Conservation (phyloP, 371 early-diverging fungal species). For the Actinomucor elegans region DNA sequence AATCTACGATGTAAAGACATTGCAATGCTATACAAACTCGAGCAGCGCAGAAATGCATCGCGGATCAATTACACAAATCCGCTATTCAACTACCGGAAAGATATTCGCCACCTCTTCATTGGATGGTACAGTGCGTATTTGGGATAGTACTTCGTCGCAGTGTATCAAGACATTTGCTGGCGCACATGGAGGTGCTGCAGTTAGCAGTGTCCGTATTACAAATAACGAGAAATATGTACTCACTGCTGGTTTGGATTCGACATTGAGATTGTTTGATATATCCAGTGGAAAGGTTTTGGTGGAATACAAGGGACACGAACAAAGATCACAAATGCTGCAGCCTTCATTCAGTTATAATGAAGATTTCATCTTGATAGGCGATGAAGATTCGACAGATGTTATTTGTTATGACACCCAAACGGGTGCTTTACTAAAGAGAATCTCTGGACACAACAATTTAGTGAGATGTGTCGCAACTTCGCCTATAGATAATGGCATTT, state of each 20-base stretch:
- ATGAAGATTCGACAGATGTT: slow-evolving; percentile 66
- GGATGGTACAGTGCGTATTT: slow-evolving; percentile 88
- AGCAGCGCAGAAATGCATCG: slow-evolving; percentile 56
- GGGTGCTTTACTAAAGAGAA: slow-evolving; percentile 49
- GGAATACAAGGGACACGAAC: slow-evolving; percentile 71
- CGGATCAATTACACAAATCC: slow-evolving; percentile 71
- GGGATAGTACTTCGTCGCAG: slow-evolving; percentile 80
- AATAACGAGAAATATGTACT: slow-evolving; percentile 75
- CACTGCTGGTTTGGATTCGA: slow-evolving; percentile 78
- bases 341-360: slow-evolving; percentile 77
- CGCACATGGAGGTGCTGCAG: slow-evolving; percentile 80
- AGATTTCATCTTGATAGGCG: slow-evolving; percentile 73
- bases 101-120: slow-evolving; percentile 73
- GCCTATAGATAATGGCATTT: slow-evolving; percentile 45
- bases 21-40: slow-evolving; percentile 72
- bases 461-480: slow-evolving; percentile 48
- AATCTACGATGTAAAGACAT: slow-evolving; percentile 82
- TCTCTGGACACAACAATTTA: slow-evolving; percentile 47
- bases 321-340: slow-evolving; percentile 45
- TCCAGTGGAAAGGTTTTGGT: slow-evolving; percentile 64
- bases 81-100: slow-evolving; percentile 72
- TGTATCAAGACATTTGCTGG: slow-evolving; percentile 67
- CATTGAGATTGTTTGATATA: slow-evolving; percentile 82
- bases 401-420: slow-evolving; percentile 70
- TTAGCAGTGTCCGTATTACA: slow-evolving; percentile 72